phyloP scores from a whole-genome alignment of 2,329 filamentous ascomycete species.

The Neoascochyta sp. region DNA sequence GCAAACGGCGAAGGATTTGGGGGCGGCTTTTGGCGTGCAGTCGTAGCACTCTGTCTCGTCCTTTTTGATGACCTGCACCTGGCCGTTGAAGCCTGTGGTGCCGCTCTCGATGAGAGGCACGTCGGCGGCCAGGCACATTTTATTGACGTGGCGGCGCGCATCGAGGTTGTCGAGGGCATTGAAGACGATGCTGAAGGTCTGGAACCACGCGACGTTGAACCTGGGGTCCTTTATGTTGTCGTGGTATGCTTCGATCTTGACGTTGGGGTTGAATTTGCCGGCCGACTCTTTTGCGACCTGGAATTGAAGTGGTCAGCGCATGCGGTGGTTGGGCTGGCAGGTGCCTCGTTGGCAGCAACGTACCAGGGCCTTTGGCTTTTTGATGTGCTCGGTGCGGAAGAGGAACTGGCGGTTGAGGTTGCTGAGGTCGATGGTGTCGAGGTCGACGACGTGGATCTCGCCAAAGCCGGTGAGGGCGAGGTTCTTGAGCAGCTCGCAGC shows the following conservation, averaged over 20 bases:
- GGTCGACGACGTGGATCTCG: constrained; percentile 90
- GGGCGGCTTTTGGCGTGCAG: constrained; percentile 82
- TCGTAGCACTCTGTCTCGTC: constrained; percentile 93
- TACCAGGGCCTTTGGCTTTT: constrained; percentile 91
- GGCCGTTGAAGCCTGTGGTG: constrained; percentile 95
- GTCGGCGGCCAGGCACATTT: constrained; percentile 90
- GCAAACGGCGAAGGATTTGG: constrained; percentile 92
- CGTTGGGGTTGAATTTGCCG: constrained; percentile 81
- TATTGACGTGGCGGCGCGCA: constrained; percentile 89
- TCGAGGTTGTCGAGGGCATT: constrained; percentile 97
- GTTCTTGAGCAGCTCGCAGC: constrained; percentile 96
- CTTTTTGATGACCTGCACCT: constrained; percentile 95
- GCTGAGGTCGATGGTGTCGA: constrained; percentile 96
- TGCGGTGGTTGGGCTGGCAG: too few species aligned
- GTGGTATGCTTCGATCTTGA: constrained; percentile 83
- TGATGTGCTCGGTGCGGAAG: constrained; percentile 95
- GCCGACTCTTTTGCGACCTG: constrained; percentile 91
- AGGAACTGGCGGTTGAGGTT: constrained; percentile 98
- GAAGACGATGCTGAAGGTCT: constrained; percentile 79
- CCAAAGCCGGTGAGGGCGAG: constrained; percentile 88
- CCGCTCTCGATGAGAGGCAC: constrained; percentile 93
- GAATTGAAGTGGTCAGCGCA: constrained; percentile 18
- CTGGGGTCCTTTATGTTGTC: constrained; percentile 88
- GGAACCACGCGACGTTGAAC: constrained; percentile 88
- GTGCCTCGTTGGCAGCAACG: too few species aligned